Conservation (phyloP, 345 rosid species). For the Hypericum perforatum region DNA sequence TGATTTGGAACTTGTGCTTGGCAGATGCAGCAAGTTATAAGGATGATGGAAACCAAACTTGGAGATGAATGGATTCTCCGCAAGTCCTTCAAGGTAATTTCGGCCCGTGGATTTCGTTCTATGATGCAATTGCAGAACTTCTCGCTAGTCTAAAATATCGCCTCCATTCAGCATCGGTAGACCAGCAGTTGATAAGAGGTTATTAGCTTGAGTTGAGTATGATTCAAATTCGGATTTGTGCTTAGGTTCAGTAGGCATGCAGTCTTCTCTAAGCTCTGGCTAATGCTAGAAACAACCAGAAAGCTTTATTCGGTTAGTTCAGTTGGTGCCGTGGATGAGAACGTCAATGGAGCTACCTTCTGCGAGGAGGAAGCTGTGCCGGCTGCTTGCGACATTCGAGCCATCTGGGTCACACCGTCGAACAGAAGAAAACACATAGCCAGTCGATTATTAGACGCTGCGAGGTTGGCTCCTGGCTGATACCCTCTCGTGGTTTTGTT, state of each 20-base stretch:
- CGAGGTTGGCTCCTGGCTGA: slow-evolving; percentile 27
- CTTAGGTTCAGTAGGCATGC: slow-evolving; percentile 32
- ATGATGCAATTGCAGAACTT: too few relatives aligned
- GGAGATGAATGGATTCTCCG: slow-evolving; percentile 77
- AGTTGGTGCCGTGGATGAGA: slow-evolving; percentile 13
- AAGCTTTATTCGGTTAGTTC: slow-evolving; percentile 19
- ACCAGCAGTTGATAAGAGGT: too few relatives aligned
- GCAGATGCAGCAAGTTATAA: slow-evolving; percentile 66
- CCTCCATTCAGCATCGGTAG: too few relatives aligned
- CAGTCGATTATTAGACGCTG: slow-evolving; percentile 53
- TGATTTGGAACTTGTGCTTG: background rate
- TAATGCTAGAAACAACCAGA: slow-evolving; percentile 46
- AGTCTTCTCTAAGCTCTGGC: slow-evolving; percentile 25
- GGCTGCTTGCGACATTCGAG: slow-evolving; percentile 72
- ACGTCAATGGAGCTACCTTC: slow-evolving; percentile 31
- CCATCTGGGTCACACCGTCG: slow-evolving; percentile 77
- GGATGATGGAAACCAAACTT: slow-evolving; percentile 75
- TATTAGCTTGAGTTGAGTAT: too few relatives aligned
- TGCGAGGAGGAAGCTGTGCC: slow-evolving; percentile 47
- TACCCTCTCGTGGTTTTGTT: too few relatives aligned
- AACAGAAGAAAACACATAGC: slow-evolving; percentile 77
- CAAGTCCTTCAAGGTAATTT: slow-evolving; percentile 50
- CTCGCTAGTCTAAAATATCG: too few relatives aligned
- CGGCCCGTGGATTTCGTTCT: too few relatives aligned
- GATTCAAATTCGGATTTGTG: slow-evolving; percentile 12